Evolutionary conservation across 805 yeast genomes (phyloP), one percentile per base, ranked within the genome.

Genomic region (Sugiyamaella mastotermitis): DNA sequence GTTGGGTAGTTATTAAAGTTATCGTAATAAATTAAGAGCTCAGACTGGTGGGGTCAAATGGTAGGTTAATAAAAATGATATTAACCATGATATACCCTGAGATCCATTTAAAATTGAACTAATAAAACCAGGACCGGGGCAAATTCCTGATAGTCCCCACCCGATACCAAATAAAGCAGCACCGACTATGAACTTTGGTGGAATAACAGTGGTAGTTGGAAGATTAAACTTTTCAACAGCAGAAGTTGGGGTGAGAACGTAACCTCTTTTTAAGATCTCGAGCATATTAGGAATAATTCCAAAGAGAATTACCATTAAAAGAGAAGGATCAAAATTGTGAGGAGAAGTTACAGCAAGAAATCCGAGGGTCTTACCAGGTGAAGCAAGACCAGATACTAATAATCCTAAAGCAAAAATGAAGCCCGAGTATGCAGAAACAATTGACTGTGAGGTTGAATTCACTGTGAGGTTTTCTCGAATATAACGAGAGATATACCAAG

Each of bases 41-140:
- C n/a, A n/a, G n/a, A n/a, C n/a, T n/a, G n/a, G n/a, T n/a, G n/a
- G n/a, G n/a, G n/a, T n/a, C 13, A 40, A 41, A 22, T 57, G 51
- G n/a, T 66, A 66, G 2, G 42, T 20, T 0, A 56, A 31, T n/a
- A 49, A 31, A 35, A 49, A 50, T 7, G 43, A 31, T 9, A 31
- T 35, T 35, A 65, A 55, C 69, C 70, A 61, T 3, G 38, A 17
- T 6, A 54, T 10, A 13, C 61, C 61, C 18, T 38, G 35, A 2
- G 19, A 3, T 2, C 52, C 55, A 35, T 58, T 55, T 19, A 57
- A 43, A 7, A 57, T 41, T 14, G 54, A 30, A 8, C 61, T 50
- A 1, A 67, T 26, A 0, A 70, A 38, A 0, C 69, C 78, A 11
- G 78, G 76, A 3, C 75, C 78, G 0, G 78, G 78, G 48, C 78